These are phyloP conservation scores for Pyrus hybrid DNA, from an alignment of 331 rosid genomes.

Conservation along the genomic window DNA sequence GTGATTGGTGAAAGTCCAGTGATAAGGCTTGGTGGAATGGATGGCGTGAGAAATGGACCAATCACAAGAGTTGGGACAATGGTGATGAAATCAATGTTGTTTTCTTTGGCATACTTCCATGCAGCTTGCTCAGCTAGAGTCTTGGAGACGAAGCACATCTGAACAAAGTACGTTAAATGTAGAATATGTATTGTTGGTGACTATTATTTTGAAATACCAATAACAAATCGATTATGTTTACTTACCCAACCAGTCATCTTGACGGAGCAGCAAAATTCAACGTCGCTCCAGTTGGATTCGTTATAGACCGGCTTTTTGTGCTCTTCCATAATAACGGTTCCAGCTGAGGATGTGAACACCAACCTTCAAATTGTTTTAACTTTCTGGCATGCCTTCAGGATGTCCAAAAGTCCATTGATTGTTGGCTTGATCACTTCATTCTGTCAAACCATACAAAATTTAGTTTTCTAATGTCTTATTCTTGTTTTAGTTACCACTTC, in stretches of 20 bases:
- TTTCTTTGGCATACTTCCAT: conserved; percentile 63
- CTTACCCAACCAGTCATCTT: conserved; percentile 75
- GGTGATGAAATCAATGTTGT: conserved; percentile 47
- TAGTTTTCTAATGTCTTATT: background rate
- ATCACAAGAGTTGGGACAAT: conserved; percentile 68
- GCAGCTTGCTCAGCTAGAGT: conserved; percentile 79
- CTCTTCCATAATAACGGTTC: conserved; percentile 42
- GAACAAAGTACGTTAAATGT: background rate
- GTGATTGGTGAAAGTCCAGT: conserved; percentile 58
- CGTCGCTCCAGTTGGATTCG: conserved; percentile 63
- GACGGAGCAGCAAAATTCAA: conserved; percentile 37
- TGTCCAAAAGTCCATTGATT: conserved; percentile 47
- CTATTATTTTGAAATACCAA: background rate
- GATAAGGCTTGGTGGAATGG: conserved; percentile 28
- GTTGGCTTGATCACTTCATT: conserved; percentile 76
- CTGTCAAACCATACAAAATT: conserved; percentile 20
- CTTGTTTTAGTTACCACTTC: background rate
- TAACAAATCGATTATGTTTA: background rate
- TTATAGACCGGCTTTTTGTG: conserved; percentile 17
- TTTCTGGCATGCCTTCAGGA: conserved; percentile 53
- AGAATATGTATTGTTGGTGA: no score
- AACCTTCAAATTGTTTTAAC: conserved; percentile 48
- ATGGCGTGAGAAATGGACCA: conserved; percentile 51
- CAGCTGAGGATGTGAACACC: conserved; percentile 68
- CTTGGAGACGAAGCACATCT: conserved; percentile 81